A percentile compares a stretch with the other conserved stretches of the same genome.
Conservation (phyloP, 768 basidiomycete species). For the Mycena kentingensis region DNA sequence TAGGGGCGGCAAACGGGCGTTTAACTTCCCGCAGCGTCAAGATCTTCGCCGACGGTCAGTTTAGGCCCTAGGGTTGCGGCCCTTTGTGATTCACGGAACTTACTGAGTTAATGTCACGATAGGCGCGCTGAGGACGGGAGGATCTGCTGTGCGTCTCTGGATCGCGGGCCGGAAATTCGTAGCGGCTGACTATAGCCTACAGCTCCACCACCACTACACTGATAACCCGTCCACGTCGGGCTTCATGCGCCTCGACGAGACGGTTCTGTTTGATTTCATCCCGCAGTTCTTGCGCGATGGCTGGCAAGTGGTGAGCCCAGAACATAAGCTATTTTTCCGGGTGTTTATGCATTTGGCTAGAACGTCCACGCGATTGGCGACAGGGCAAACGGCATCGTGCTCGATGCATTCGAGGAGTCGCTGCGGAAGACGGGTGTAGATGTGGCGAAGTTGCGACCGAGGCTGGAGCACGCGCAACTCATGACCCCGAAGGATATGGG, state of each 20-base stretch:
- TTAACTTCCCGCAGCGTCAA: conserved; percentile 70
- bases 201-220: conserved; percentile 61
- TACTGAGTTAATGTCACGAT: background rate
- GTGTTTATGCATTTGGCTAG: no score
- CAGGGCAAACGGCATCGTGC: conserved; percentile 79
- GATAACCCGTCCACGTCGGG: conserved; percentile 59
- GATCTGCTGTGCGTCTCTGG: conserved; percentile 3
- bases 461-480: conserved; percentile 94
- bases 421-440: conserved; percentile 44
- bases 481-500: conserved; percentile 69
- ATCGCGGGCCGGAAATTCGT: background rate
- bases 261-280: conserved; percentile 48
- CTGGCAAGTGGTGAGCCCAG: conserved; percentile 62
- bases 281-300: conserved; percentile 54
- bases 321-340: no score
- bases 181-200: background rate
- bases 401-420: conserved; percentile 83
- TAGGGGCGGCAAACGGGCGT: conserved; percentile 59
- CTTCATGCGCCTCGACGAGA: conserved; percentile 53
- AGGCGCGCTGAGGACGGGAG: conserved; percentile 9
- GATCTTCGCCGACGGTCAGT: conserved; percentile 71
- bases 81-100: background rate
- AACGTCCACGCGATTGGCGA: conserved; percentile 91
- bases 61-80: background rate
- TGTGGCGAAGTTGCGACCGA: conserved; percentile 59